Evolutionary conservation across 371 early-diverging fungal genomes (phyloP).

Genomic region (Lichtheimia ornata): DNA sequence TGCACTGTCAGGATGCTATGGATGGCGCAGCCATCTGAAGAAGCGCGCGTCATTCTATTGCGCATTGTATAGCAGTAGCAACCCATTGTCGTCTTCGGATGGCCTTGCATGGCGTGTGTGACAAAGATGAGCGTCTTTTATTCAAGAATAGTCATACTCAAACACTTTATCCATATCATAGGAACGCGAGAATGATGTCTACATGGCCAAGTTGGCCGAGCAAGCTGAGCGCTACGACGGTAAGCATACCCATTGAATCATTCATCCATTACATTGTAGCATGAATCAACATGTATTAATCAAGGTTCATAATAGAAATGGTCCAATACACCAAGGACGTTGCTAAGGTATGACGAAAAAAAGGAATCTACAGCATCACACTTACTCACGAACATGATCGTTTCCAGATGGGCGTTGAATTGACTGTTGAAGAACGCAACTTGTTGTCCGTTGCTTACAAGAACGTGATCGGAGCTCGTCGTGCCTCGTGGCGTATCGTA

Average conservation of each 20-base stretch:
- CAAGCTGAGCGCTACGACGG: slow-evolving; percentile 98
- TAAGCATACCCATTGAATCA: slow-evolving; percentile 18
- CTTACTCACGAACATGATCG: background rate
- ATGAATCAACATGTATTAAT: background rate
- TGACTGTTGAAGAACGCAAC: slow-evolving; percentile 98
- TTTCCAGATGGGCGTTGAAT: slow-evolving; percentile 59
- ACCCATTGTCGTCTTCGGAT: too few relatives aligned
- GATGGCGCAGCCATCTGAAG: too few relatives aligned
- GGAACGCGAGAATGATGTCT: slow-evolving; percentile 58
- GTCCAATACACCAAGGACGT: slow-evolving; percentile 92
- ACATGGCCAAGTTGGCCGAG: slow-evolving; percentile 98
- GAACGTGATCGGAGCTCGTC: slow-evolving; percentile 99
- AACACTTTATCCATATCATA: slow-evolving; percentile 5
- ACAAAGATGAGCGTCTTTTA: too few relatives aligned
- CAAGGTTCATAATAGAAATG: slow-evolving; percentile 75
- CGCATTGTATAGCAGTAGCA: too few relatives aligned
- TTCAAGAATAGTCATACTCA: too few relatives aligned
- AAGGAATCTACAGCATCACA: background rate
- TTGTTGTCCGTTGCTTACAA: slow-evolving; percentile 99
- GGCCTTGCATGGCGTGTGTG: too few relatives aligned
- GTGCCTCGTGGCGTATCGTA: slow-evolving; percentile 99
- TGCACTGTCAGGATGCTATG: too few relatives aligned
- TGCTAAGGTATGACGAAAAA: slow-evolving; percentile 48
- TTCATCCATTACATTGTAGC: slow-evolving; percentile 3
- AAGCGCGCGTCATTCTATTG: too few relatives aligned